Percentiles rank a stretch among this genome's conserved stretches.
Evolutionary conservation across 2,329 filamentous ascomycete genomes (phyloP).

Genomic region (Stachybotrys elegans): DNA sequence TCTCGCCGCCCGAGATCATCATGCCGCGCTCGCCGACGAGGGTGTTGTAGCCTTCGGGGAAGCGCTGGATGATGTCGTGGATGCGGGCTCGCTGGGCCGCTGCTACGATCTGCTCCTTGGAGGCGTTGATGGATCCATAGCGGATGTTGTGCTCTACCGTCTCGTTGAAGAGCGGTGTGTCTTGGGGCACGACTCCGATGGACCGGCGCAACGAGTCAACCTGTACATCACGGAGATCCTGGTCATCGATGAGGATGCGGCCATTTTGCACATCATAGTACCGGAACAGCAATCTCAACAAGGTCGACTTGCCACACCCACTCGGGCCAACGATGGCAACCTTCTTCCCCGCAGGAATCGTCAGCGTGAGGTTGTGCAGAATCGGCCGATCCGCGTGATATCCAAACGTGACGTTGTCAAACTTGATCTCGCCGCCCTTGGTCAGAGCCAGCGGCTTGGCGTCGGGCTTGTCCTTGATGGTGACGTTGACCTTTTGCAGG

Average conservation of each 20-base stretch:
- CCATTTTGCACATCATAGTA: slow-evolving; percentile 88
- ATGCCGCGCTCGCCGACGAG: slow-evolving; percentile 90
- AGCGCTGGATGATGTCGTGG: slow-evolving; percentile 71
- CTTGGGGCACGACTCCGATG: slow-evolving; percentile 95
- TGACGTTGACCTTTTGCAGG: slow-evolving; percentile 91
- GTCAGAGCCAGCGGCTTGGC: slow-evolving; percentile 68
- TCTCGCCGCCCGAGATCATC: slow-evolving; percentile 96
- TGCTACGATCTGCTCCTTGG: slow-evolving; percentile 64
- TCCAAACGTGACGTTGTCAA: slow-evolving; percentile 92
- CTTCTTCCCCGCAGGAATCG: slow-evolving; percentile 93
- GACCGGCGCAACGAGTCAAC: slow-evolving; percentile 76
- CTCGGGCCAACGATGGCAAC: slow-evolving; percentile 92
- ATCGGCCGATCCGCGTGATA: slow-evolving; percentile 87
- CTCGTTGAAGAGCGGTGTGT: slow-evolving; percentile 95
- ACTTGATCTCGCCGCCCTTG: slow-evolving; percentile 81
- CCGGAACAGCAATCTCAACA: slow-evolving; percentile 85
- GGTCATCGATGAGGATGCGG: slow-evolving; percentile 84
- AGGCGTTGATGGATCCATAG: slow-evolving; percentile 79
- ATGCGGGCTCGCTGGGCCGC: slow-evolving; percentile 81
- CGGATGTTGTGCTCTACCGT: slow-evolving; percentile 93
- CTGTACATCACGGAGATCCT: slow-evolving; percentile 80
- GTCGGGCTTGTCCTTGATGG: slow-evolving; percentile 70
- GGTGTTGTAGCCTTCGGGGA: slow-evolving; percentile 85
- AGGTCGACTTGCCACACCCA: slow-evolving; percentile 93
- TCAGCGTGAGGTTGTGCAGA: slow-evolving; percentile 75